Evolutionary conservation across 257 asterid species (phyloP).

Genomic region (Osmanthus fragrans): DNA sequence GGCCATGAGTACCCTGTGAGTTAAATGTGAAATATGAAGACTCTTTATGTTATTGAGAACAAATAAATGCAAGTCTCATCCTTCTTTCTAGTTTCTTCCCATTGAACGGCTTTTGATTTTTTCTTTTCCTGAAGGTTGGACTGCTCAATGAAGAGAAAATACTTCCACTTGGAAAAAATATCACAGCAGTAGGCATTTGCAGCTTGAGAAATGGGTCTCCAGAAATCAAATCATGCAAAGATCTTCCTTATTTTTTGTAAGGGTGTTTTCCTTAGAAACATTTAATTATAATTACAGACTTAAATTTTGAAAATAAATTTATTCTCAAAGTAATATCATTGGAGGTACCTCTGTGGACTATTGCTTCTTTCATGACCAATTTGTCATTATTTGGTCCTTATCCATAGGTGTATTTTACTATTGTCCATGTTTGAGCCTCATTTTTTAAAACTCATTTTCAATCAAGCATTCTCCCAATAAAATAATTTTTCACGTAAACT

Average conservation of each 20-base stretch:
- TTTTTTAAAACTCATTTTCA: no score
- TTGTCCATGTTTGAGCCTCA: background rate
- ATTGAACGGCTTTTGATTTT: background rate
- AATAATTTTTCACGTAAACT: no score
- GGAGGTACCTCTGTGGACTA: background rate
- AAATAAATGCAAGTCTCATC: constrained; percentile 6
- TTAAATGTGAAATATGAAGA: constrained; percentile 25
- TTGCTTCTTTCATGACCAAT: background rate
- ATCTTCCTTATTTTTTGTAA: constrained; percentile 87
- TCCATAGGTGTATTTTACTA: background rate
- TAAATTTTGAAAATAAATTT: background rate
- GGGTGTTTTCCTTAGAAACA: constrained; percentile 22
- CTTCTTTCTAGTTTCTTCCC: background rate
- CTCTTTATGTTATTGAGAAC: constrained; percentile 3
- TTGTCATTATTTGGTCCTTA: background rate
- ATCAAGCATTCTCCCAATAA: no score
- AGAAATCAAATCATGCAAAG: constrained; percentile 72
- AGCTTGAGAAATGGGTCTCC: constrained; percentile 56
- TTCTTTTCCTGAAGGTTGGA: constrained; percentile 60
- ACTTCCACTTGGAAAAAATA: constrained; percentile 76
- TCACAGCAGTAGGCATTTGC: constrained; percentile 82
- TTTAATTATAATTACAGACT: constrained; percentile 2
- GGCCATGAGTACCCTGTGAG: constrained; percentile 92
- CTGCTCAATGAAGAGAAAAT: constrained; percentile 84
- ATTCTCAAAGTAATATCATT: background rate